Base-by-base conservation (phyloP, 2,329 filamentous ascomycete genomes). In the Claviceps monticola region DNA sequence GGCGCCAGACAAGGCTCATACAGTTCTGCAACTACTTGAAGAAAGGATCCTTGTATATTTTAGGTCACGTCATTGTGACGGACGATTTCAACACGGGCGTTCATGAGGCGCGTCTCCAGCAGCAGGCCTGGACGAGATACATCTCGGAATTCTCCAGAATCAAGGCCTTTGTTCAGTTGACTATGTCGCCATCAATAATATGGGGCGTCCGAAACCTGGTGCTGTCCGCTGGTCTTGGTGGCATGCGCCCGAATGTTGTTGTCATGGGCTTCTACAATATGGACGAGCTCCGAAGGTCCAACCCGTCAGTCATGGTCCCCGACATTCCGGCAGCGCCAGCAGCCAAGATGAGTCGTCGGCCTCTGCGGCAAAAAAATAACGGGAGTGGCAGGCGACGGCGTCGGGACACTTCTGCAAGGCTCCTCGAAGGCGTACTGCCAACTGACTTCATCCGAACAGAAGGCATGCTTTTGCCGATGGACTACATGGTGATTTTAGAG, bases 1-100 rank as follows among this genome's bases (percentile, higher is more conserved):
- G 88, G n/a, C 78, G 77, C 5, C 86, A 93, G 62, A 88, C 86
- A 50, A 83, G 86, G 43, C 75, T 95, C 42, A 91, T 95, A 2
- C 86, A 90, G 54, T 95, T 95, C 59, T 95, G 88, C 68, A 95
- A 95, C 64, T 89, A 87, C 0, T 71, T 95, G 64, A 95, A 95
- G 64, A 95, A 95, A 61, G 89, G 88, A 0, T 83, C 82, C 0
- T 66, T 95, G 1, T 95, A 93, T 63, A 86, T 95, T 9, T 73
- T 95, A 1, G 88, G 88, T 0, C 88, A 94, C 66, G 86, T 94
- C 44, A 89, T 95, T 54, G 87, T 95, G 3, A 88, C 86, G 0
- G 78, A 87, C 54, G 85, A 95, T 62, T 95, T 95, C 60, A 78
- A 79, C 19, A 75, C 77, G 3, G 85, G 87, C 4, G 85, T 94